Evolutionary conservation across 106 monocot species (phyloP).

Genomic region (Dendrobium officinale): DNA sequence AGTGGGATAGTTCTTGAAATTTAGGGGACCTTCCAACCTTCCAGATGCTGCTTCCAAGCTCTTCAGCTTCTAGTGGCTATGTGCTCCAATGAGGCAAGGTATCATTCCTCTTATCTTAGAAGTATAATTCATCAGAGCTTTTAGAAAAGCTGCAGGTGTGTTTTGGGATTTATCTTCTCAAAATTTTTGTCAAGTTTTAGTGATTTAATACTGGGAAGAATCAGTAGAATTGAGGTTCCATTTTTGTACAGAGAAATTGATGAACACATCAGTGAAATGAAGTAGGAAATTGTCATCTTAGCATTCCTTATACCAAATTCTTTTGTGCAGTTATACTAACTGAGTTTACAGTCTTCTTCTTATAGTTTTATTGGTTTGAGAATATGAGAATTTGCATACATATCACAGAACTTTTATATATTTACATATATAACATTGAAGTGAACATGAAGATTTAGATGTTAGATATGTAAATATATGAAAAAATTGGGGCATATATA

Average conservation of each 20-base stretch:
- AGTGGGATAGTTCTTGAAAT: not conserved
- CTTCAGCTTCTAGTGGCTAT: not conserved
- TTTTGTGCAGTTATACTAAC: not conserved
- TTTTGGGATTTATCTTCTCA: not conserved
- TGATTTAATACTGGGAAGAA: not conserved
- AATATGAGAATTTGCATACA: no score
- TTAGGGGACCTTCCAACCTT: not conserved
- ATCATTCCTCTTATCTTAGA: not conserved
- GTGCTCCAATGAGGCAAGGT: not conserved
- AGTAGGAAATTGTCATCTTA: not conserved
- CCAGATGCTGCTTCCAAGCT: not conserved
- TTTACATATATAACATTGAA: no score
- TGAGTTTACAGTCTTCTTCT: no score
- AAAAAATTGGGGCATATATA: no score
- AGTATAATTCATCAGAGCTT: not conserved
- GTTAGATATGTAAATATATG: no score
- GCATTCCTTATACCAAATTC: not conserved
- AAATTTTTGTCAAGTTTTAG: not conserved
- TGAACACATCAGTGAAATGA: not conserved
- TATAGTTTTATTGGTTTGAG: no score
- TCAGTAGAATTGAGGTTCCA: not conserved
- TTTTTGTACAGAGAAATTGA: slow-evolving; percentile 4
- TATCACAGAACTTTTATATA: no score
- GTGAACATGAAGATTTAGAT: no score
- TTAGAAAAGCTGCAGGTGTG: not conserved